A percentile compares a stretch with the other conserved stretches of the same genome.
These are phyloP conservation scores for Aspergillus flavus DNA, from an alignment of 2,329 filamentous ascomycete genomes.

Conservation along the genomic window DNA sequence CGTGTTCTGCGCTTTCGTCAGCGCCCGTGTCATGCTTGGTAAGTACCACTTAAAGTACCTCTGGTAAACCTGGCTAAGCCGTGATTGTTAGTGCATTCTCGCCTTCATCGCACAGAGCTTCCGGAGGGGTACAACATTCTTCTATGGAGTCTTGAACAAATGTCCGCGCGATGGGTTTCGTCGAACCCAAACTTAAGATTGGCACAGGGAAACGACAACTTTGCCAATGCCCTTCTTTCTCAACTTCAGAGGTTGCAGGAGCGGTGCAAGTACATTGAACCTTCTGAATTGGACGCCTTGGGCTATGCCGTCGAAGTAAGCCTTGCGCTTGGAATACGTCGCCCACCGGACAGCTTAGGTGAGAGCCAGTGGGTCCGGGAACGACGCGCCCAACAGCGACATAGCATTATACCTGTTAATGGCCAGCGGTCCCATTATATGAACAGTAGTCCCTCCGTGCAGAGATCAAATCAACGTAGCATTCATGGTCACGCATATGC, in stretches of 20 bases:
- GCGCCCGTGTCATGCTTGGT: not conserved
- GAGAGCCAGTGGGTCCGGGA: not conserved
- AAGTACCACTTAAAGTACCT: not conserved
- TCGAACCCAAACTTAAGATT: not conserved
- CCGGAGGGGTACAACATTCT: not conserved
- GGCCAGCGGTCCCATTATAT: not conserved
- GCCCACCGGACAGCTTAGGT: not conserved
- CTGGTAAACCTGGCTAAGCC: not conserved
- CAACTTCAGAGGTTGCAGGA: not conserved
- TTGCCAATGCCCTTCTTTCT: not conserved
- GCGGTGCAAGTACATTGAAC: not conserved
- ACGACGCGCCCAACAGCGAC: not conserved
- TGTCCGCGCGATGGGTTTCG: not conserved
- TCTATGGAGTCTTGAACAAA: not conserved
- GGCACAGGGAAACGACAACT: not conserved
- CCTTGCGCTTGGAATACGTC: not conserved
- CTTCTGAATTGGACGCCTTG: not conserved
- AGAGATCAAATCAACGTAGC: not conserved
- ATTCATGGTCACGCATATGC: not conserved
- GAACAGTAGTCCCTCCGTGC: not conserved
- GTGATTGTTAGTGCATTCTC: not conserved
- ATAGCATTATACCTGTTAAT: not conserved
- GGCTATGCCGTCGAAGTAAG: not conserved
- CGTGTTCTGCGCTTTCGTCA: not conserved
- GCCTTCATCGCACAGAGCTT: not conserved